phyloP scores from a whole-genome alignment of 305 asterid genomes.

The Euphrasia arctica region DNA sequence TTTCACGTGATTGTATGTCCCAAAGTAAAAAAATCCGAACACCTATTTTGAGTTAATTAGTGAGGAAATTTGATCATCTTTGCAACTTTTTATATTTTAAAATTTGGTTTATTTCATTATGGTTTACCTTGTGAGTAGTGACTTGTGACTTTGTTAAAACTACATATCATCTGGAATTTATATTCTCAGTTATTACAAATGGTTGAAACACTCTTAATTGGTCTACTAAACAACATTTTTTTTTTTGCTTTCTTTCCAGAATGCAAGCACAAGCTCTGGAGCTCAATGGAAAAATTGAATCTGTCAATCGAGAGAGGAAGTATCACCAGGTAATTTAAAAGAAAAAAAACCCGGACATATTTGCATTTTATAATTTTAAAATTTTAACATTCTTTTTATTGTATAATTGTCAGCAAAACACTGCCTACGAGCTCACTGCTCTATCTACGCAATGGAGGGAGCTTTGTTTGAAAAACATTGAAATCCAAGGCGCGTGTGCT shows the following conservation, averaged over 20 bases:
- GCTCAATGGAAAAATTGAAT: constrained; percentile 67
- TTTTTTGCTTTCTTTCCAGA: constrained; percentile 38
- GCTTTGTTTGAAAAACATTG: constrained; percentile 79
- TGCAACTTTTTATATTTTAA: constrained; percentile 1
- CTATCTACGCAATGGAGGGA: constrained; percentile 93
- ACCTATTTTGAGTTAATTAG: constrained; percentile 4
- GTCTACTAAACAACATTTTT: neutral
- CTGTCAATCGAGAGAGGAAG: constrained; percentile 91
- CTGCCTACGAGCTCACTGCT: constrained; percentile 88
- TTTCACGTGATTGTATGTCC: constrained; percentile 14
- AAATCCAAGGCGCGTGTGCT: constrained; percentile 81
- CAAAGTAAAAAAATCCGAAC: neutral
- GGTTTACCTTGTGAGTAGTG: neutral
- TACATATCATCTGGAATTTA: neutral
- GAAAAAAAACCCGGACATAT: neutral
- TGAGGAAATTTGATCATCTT: constrained; percentile 11
- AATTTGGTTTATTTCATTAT: neutral
- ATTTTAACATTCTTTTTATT: neutral
- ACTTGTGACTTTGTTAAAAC: constrained; percentile 14
- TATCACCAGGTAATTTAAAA: constrained; percentile 82
- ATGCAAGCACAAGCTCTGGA: constrained; percentile 73
- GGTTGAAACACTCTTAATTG: neutral
- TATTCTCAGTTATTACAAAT: constrained; percentile 9
- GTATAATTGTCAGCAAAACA: constrained; percentile 64
- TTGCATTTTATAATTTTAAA: neutral